Percentiles rank a stretch among this genome's conserved stretches.
Evolutionary conservation across 352 stramenopile species (phyloP).

Genomic region (Globisporangium paroecandrum): DNA sequence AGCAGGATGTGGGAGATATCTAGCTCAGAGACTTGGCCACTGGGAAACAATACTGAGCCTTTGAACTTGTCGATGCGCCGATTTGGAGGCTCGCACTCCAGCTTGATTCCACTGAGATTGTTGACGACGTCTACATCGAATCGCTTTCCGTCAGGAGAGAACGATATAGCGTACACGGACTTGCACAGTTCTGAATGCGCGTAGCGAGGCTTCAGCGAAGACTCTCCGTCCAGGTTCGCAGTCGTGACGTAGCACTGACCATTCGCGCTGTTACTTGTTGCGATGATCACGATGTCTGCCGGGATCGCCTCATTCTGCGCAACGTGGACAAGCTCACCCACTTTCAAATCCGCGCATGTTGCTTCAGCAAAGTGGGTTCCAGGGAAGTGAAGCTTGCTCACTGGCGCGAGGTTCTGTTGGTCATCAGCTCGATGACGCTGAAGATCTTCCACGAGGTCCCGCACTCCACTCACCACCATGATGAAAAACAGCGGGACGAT

Average conservation of each 20-base stretch:
- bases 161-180: constrained; percentile 17
- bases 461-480: constrained; percentile 76
- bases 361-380: constrained; percentile 21
- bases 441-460: constrained; percentile 79
- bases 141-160: constrained; percentile 28
- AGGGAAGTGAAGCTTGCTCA: constrained; percentile 26
- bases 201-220: constrained; percentile 80
- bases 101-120: constrained; percentile 16
- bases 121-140: constrained; percentile 14
- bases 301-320: constrained; percentile 67
- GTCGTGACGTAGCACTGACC: constrained; percentile 84
- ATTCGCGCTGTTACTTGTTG: constrained; percentile 35
- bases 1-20: constrained; percentile 72
- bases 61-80: constrained; percentile 80
- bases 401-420: constrained; percentile 45
- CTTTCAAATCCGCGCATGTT: constrained; percentile 50
- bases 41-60: constrained; percentile 44
- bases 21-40: constrained; percentile 30
- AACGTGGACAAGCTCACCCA: constrained; percentile 80
- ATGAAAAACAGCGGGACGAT: constrained; percentile 84
- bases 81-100: constrained; percentile 49
- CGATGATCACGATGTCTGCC: constrained; percentile 68
- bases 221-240: constrained; percentile 86
- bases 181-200: constrained; percentile 40
- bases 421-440: constrained; percentile 69